Evolutionary conservation across 495 filamentous ascomycete species (phyloP).

Genomic region (Daldinia bambusicola): DNA sequence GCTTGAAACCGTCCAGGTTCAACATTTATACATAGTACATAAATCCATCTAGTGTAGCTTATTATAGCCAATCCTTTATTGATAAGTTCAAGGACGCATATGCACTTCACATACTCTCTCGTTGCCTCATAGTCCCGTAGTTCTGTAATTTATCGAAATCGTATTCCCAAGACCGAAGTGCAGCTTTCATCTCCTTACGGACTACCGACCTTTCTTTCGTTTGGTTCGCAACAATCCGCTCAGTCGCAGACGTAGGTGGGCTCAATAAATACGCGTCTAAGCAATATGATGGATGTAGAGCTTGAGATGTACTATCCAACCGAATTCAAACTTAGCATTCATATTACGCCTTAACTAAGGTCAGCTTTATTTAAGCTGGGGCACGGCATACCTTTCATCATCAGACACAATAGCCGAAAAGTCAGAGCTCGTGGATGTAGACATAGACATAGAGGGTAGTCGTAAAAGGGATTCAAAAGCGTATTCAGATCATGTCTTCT

Average conservation of each 20-base stretch:
- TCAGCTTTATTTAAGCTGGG: not conserved
- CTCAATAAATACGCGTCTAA: conserved; percentile 32
- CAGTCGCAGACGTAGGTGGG: conserved; percentile 28
- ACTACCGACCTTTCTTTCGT: conserved; percentile 12
- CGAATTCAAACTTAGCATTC: not conserved
- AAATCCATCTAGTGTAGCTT: not conserved
- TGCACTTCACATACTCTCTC: not conserved
- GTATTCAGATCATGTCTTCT: conserved; percentile 8
- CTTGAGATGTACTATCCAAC: conserved; percentile 8
- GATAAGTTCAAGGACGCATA: not conserved
- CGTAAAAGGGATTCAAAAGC: not conserved
- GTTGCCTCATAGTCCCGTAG: not conserved
- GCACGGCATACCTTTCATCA: conserved; percentile 23
- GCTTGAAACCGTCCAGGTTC: not conserved
- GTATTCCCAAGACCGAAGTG: conserved; percentile 25
- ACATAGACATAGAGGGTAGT: conserved; percentile 8
- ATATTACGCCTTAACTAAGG: not conserved
- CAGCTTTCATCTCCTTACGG: not conserved
- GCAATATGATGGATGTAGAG: conserved; percentile 21
- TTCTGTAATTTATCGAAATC: conserved; percentile 18
- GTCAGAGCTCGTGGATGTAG: conserved; percentile 21
- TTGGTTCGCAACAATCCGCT: conserved; percentile 24
- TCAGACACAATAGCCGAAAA: conserved; percentile 24
- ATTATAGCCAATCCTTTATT: conserved; percentile 6
- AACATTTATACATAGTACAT: not conserved